Evolutionary conservation across 345 rosid genomes (phyloP).

Genomic region (Clarkia xantiana): DNA sequence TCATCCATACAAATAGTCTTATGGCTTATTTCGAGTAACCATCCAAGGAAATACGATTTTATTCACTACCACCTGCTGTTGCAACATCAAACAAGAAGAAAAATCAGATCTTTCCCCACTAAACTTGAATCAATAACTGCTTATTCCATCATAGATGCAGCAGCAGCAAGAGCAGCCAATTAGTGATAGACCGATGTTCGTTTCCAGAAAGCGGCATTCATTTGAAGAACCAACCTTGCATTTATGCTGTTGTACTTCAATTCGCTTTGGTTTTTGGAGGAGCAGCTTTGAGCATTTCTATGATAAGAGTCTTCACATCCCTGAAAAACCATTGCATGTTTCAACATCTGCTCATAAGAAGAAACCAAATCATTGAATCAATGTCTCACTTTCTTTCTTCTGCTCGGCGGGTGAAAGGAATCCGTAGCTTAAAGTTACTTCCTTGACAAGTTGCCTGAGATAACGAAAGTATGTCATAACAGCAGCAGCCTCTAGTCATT

Average conservation of each 20-base stretch:
- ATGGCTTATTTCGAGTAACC: too few species aligned
- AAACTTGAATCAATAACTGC: too few species aligned
- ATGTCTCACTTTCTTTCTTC: constrained; percentile 62
- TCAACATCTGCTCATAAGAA: neutral
- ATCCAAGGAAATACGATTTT: too few species aligned
- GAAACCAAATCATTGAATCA: neutral
- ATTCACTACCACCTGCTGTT: too few species aligned
- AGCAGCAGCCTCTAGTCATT: neutral
- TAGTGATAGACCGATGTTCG: too few species aligned
- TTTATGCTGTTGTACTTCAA: neutral
- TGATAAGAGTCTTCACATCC: constrained; percentile 77
- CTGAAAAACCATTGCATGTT: constrained; percentile 13
- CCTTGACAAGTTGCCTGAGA: constrained; percentile 63
- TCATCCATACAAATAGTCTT: too few species aligned
- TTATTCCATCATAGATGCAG: too few species aligned
- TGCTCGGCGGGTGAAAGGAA: constrained; percentile 74
- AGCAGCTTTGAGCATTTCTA: constrained; percentile 87
- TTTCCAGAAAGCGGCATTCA: too few species aligned
- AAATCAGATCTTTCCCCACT: too few species aligned
- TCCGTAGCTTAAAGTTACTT: constrained; percentile 56
- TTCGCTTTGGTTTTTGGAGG: constrained; percentile 16
- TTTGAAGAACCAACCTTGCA: neutral
- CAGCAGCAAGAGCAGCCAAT: too few species aligned
- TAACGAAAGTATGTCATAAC: neutral
- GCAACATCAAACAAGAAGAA: too few species aligned